Conservation (phyloP, 352 stramenopile species). For the Pythium dissotocum region DNA sequence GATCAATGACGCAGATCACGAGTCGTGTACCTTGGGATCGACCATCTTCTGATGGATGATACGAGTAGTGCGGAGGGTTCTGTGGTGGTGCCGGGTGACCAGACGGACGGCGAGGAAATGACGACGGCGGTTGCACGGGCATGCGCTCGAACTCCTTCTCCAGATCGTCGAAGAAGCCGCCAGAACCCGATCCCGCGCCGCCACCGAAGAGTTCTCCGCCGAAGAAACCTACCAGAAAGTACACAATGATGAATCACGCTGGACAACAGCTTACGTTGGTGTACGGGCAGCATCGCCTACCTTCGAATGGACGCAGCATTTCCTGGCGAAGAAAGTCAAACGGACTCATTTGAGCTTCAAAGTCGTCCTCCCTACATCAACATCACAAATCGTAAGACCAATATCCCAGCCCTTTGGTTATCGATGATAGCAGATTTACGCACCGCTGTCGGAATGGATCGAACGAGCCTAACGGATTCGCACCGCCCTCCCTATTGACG, state of each 20-base stretch:
- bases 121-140: constrained; percentile 47
- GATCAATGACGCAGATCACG: not conserved
- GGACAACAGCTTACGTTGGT: not conserved
- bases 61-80: constrained; percentile 76
- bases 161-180: constrained; percentile 60
- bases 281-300: constrained; percentile 22
- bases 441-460: constrained; percentile 54
- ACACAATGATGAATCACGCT: not conserved
- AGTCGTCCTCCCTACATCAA: constrained; percentile 55
- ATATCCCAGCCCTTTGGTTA: not conserved
- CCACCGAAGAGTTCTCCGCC: constrained; percentile 38
- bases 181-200: constrained; percentile 12
- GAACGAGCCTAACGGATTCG: constrained; percentile 33
- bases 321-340: constrained; percentile 83
- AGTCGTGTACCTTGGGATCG: constrained; percentile 30
- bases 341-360: constrained; percentile 76
- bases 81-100: constrained; percentile 38
- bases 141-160: constrained; percentile 68
- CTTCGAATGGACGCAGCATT: constrained; percentile 81
- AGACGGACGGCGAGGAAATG: constrained; percentile 40
- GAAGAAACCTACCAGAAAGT: constrained; percentile 48
- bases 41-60: constrained; percentile 52
- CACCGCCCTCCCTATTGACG: constrained; percentile 6
- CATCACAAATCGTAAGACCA: not conserved
- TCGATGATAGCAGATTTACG: constrained; percentile 10